A percentile compares a stretch with the other conserved stretches of the same genome.
Conservation (phyloP, 495 filamentous ascomycete genomes). For the Penicillium waksmanii region DNA sequence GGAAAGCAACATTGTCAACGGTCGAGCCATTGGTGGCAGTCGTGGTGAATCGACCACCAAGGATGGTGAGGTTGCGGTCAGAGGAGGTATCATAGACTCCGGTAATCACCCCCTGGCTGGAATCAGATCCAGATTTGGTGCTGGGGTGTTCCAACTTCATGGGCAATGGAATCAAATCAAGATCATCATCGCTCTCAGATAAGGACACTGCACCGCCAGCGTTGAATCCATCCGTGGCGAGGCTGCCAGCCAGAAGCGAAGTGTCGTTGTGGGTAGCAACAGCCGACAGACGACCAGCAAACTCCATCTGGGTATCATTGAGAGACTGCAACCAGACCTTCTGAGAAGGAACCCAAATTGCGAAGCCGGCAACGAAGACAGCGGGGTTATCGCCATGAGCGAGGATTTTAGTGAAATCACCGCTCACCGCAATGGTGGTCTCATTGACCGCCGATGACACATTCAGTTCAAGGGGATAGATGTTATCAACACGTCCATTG, state of each 20-base stretch:
- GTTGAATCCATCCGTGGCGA: slow-evolving; percentile 69
- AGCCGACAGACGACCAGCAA: slow-evolving; percentile 72
- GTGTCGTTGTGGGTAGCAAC: slow-evolving; percentile 63
- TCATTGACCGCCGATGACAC: slow-evolving; percentile 71
- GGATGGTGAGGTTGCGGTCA: slow-evolving; percentile 77
- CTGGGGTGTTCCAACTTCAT: slow-evolving; percentile 61
- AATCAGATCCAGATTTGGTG: slow-evolving; percentile 57
- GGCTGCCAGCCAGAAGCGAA: slow-evolving; percentile 75
- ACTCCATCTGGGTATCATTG: slow-evolving; percentile 61
- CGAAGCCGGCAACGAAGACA: slow-evolving; percentile 73
- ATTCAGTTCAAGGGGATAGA: slow-evolving; percentile 82
- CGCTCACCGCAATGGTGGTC: slow-evolving; percentile 76
- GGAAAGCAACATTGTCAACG: slow-evolving; percentile 77
- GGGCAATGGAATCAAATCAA: slow-evolving; percentile 60
- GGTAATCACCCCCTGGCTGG: slow-evolving; percentile 67
- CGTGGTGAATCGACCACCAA: slow-evolving; percentile 86
- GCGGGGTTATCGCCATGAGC: slow-evolving; percentile 64
- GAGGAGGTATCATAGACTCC: slow-evolving; percentile 75
- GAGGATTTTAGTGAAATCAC: slow-evolving; percentile 73
- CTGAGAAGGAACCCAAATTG: slow-evolving; percentile 89
- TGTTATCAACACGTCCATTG: slow-evolving; percentile 71
- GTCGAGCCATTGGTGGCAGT: slow-evolving; percentile 67
- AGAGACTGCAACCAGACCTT: slow-evolving; percentile 90
- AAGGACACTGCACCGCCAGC: slow-evolving; percentile 72
- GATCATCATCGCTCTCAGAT: slow-evolving; percentile 47